These are phyloP conservation scores for Naganishia antarctica DNA, from an alignment of 768 basidiomycete species.

Conservation along the genomic window DNA sequence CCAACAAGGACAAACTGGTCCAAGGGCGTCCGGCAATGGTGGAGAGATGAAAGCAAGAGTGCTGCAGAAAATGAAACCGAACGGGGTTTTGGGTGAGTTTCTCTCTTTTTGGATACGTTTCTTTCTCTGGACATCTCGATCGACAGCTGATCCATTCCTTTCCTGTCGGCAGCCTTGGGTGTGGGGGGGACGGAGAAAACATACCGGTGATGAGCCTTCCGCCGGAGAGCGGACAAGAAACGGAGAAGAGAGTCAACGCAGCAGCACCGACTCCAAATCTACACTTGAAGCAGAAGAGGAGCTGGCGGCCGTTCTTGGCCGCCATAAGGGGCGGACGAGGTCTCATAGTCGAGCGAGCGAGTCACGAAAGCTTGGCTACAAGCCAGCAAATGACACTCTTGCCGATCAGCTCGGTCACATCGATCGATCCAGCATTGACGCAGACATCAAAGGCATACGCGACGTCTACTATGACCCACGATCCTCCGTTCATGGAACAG, in stretches of 20 bases:
- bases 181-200: constrained; percentile 29
- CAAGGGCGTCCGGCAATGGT: constrained; percentile 20
- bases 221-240: not conserved
- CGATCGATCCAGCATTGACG: not conserved
- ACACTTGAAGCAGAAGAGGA: constrained; percentile 30
- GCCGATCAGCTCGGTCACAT: not conserved
- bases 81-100: constrained; percentile 32
- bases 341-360: not conserved
- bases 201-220: constrained; percentile 14
- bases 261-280: constrained; percentile 26
- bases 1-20: constrained; percentile 24
- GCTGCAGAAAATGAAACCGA: constrained; percentile 22
- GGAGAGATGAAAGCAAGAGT: constrained; percentile 23
- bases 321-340: constrained; percentile 18
- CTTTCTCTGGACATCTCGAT: too few species aligned
- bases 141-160: too few species aligned
- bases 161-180: constrained; percentile 29
- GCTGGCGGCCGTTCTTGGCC: constrained; percentile 30
- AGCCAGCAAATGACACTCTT: not conserved
- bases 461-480: constrained; percentile 20
- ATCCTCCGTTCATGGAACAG: constrained; percentile 26
- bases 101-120: not conserved
- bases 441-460: not conserved
- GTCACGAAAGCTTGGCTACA: not conserved
- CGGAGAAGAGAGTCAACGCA: constrained; percentile 3